Conservation (phyloP, 306 rosid genomes). For the Vigna unguiculata region DNA sequence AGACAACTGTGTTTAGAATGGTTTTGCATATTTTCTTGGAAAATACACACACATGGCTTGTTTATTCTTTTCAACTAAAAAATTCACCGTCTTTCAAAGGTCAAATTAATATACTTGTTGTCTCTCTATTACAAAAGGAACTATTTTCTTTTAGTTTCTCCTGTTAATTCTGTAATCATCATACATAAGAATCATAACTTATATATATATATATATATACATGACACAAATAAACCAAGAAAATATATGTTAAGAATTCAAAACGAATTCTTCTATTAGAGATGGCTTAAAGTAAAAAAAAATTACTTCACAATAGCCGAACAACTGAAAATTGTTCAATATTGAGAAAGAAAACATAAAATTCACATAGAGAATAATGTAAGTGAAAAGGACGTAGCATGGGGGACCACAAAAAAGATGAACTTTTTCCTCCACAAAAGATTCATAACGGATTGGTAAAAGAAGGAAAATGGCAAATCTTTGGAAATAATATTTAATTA, state of each 20-base stretch:
- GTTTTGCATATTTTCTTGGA: slow-evolving; percentile 34
- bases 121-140: not conserved
- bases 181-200: not conserved
- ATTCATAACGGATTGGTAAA: not conserved
- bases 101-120: not conserved
- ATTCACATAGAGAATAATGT: slow-evolving; percentile 19
- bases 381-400: slow-evolving; percentile 32
- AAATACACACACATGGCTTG: slow-evolving; percentile 25
- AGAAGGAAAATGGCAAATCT: not conserved
- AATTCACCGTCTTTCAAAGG: slow-evolving; percentile 24
- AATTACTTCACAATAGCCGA: slow-evolving; percentile 34
- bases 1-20: not conserved
- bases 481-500: no score
- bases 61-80: not conserved
- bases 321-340: slow-evolving; percentile 22
- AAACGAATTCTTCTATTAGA: no score
- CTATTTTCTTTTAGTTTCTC: not conserved
- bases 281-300: not conserved
- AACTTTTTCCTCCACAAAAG: slow-evolving; percentile 23
- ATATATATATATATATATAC: no score
- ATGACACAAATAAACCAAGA: no score
- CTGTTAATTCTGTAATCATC: not conserved
- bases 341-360: not conserved
- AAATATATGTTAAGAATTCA: no score
- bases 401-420: slow-evolving; percentile 40